Evolutionary conservation across 305 asterid species (phyloP), one percentile per base, ranked within the genome.

Genomic region (Fraxinus angustifolia): DNA sequence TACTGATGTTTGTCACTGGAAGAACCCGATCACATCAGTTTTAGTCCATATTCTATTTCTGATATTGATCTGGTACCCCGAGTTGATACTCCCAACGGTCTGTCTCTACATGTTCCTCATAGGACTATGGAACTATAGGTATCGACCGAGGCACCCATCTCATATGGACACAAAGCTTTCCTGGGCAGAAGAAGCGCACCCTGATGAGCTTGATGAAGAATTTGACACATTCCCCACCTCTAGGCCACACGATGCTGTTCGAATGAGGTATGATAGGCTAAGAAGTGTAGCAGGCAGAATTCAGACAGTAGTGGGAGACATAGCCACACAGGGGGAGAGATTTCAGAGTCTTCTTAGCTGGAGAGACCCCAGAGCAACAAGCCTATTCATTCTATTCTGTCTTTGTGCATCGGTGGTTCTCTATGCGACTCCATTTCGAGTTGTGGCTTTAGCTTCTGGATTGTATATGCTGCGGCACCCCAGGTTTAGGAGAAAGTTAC

Each of bases 191-290:
- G 83, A 86, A 16, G 90, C 82, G 81, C 83, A 85, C 68, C 92
- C 90, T 7, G 93, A 90, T 50, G 93, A 90, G 78, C 88, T 90
- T 14, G 93, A 90, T 36, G 93, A 90, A 75, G 93, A 90, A 80
- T 90, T 90, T 17, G 92, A 90, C 85, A 90, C 93, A 2, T 88
- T 90, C 78, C 92, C 93, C 8, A 87, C 92, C 0, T 83, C 92
- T 0, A 85, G 88, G 23, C 86, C 82, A 10, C 87, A 84, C 0
- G 92, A 90, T 16, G 38, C 79, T 5, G 87, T 83, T 8, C 82
- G 89, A 19, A 87, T 90, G 92, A 90, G 93, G 78, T 90, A 90
- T 2, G 93, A 90, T 65, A 40, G 93, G 76, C 73, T 90, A 12
- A 85, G 91, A 77, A 88, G 90, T 53, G 85, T 90, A n/a, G 93